Base-by-base conservation (phyloP, 306 rosid species). In the Castanopsis chinensis region DNA sequence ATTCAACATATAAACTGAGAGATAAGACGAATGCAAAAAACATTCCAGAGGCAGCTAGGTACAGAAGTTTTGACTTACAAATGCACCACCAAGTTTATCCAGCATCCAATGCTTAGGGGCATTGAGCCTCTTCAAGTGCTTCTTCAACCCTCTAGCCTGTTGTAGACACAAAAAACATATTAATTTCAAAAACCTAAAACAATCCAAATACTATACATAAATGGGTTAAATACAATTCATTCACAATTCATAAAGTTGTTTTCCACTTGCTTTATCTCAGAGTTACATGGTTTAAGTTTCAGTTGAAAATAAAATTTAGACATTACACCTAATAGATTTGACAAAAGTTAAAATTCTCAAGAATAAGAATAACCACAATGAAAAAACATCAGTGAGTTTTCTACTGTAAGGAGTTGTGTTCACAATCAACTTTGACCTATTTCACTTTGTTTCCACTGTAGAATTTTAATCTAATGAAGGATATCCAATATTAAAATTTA, bases 71-170 rank as follows among this genome's bases (percentile, higher is more conserved):
- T 4, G 3, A 79, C 83, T 82, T 77, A 85, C 88, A 79, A 85
- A 85, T 76, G 88, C 88, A 75, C 88, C 88, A 45, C 88, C 88
- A 43, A 85, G 83, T 68, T 85, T 85, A 78, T 85, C 88, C 4
- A 85, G 88, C 88, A 82, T 82, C 86, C 88, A 82, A 76, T 85
- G 88, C 82, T 76, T 85, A 0, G 86, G 88, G 61, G 88, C 88
- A 82, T 85, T 85, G 74, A 85, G 88, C 84, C 88, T 82, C 84
- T 85, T 82, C 83, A 85, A 68, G 76, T 85, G 88, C 65, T 85
- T 85, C 86, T 85, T 85, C 82, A 85, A 69, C 5, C 88, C 86
- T 25, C 88, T 75, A 20, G 83, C 86, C 88, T 85, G 86, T 82
- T 21, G 5, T 60, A 41, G 53, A 20, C 63, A 60, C 19, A 10